Conservation (phyloP, 2,329 filamentous ascomycete species). For the Lachnellula subtilissima region DNA sequence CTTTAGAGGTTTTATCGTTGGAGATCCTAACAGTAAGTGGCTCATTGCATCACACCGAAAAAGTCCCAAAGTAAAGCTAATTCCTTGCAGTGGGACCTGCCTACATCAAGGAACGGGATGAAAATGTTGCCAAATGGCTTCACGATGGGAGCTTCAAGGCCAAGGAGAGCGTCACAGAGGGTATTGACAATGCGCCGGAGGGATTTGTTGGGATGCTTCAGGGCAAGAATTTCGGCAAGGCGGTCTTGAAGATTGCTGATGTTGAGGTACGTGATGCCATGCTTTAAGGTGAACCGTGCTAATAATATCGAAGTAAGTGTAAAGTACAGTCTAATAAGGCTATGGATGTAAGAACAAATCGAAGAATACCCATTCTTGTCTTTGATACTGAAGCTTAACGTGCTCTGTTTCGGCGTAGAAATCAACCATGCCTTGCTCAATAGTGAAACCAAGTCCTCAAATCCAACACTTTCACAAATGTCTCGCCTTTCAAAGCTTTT, state of each 20-base stretch:
- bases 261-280: constrained; percentile 9
- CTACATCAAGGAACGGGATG: constrained; percentile 56
- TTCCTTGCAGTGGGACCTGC: constrained; percentile 45
- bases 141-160: constrained; percentile 61
- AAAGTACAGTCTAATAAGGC: not conserved
- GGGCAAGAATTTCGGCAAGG: constrained; percentile 70
- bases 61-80: no score
- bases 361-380: not conserved
- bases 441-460: no score
- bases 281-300: not conserved
- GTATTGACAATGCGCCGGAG: constrained; percentile 62
- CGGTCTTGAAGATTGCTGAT: constrained; percentile 56
- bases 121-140: constrained; percentile 66
- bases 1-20: constrained; percentile 64
- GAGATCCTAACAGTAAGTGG: constrained; percentile 44
- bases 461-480: no score
- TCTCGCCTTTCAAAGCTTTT: no score
- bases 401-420: no score
- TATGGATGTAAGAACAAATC: not conserved
- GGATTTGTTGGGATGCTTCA: constrained; percentile 63
- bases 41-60: no score
- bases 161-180: constrained; percentile 54
- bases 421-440: no score
- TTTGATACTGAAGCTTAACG: not conserved
- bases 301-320: not conserved